phyloP scores from a whole-genome alignment of 768 basidiomycete genomes.

The Strobilomyces confusus region DNA sequence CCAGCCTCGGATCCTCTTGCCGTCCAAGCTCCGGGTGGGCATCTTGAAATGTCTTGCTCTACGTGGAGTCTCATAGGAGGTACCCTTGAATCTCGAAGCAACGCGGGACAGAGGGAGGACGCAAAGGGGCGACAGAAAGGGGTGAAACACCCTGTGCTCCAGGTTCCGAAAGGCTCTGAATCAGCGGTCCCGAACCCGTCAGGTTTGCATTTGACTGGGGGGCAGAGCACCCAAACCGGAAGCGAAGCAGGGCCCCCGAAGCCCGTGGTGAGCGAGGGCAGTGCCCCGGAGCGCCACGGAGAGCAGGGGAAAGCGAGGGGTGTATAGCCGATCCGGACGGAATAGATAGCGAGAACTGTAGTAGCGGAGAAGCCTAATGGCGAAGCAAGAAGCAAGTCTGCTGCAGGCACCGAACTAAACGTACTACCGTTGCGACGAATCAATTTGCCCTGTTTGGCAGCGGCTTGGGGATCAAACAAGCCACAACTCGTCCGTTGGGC shows the following conservation, averaged over 20 bases:
- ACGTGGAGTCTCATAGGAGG: no score
- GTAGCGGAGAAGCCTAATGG: not conserved
- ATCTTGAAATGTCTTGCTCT: no score
- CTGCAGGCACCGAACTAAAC: no score
- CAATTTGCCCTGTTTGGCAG: conserved; percentile 1
- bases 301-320: not conserved
- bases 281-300: not conserved
- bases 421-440: not conserved
- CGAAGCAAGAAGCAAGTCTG: not conserved
- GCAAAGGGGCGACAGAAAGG: not conserved
- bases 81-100: no score
- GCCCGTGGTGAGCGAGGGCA: not conserved
- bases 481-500: conserved; percentile 19
- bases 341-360: not conserved
- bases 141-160: not conserved
- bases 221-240: no score
- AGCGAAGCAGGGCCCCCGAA: no score
- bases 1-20: no score
- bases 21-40: no score
- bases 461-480: conserved; percentile 10
- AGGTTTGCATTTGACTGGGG: not conserved
- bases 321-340: not conserved
- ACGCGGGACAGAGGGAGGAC: not conserved
- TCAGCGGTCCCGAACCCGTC: not conserved
- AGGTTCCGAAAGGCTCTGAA: not conserved